Evolutionary conservation across 495 filamentous ascomycete species (phyloP).

Genomic region (Penicillium lagena): DNA sequence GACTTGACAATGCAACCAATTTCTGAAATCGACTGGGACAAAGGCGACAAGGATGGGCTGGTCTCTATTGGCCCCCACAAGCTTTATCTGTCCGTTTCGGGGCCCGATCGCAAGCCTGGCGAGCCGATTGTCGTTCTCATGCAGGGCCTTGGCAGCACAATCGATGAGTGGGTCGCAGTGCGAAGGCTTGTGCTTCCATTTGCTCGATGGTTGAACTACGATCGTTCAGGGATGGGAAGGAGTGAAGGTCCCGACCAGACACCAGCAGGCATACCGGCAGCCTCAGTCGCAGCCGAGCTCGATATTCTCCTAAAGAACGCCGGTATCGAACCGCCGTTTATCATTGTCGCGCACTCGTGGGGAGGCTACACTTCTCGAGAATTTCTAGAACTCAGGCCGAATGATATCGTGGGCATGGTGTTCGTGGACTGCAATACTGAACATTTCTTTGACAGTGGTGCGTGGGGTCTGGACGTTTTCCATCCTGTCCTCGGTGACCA

Average conservation of each 20-base stretch:
- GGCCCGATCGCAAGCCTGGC: conserved; percentile 12
- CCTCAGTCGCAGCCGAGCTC: conserved; percentile 13
- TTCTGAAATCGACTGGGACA: conserved; percentile 10
- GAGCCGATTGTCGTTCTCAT: conserved; percentile 28
- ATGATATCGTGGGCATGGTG: conserved; percentile 22
- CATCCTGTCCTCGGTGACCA: conserved; percentile 9
- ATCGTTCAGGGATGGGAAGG: conserved; percentile 20
- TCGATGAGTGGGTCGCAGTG: conserved; percentile 25
- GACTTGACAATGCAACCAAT: conserved; percentile 9
- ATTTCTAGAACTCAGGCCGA: conserved; percentile 20
- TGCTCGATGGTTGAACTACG: conserved; percentile 23
- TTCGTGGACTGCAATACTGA: conserved; percentile 21
- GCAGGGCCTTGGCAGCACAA: conserved; percentile 29
- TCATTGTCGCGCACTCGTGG: conserved; percentile 37
- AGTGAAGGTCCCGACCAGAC: conserved; percentile 13
- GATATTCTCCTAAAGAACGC: conserved; percentile 12
- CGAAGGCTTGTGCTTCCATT: conserved; percentile 9
- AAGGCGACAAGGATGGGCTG: conserved; percentile 12
- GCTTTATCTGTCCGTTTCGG: conserved; percentile 15
- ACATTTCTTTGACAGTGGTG: conserved; percentile 8
- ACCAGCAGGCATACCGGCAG: conserved; percentile 8
- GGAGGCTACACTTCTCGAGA: conserved; percentile 33
- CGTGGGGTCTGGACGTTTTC: conserved; percentile 10
- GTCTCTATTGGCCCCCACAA: conserved; percentile 14
- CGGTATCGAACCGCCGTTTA: conserved; percentile 23